Evolutionary conservation across 2,329 filamentous ascomycete genomes (phyloP).

Genomic region (Botryosphaeria agaves): DNA sequence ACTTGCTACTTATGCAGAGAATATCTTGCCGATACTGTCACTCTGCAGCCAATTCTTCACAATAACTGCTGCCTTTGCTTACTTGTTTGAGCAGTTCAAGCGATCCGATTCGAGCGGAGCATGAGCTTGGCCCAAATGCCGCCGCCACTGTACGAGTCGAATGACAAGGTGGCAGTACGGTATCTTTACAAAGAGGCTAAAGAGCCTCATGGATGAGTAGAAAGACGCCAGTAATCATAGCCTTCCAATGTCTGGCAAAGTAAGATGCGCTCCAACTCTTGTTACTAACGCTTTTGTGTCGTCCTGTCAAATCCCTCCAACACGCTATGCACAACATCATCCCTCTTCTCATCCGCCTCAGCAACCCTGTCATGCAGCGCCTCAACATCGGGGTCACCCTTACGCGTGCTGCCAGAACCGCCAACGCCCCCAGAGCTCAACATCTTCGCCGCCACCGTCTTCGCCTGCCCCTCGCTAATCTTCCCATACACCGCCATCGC

Average conservation of each 20-base stretch:
- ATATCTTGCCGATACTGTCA: too few species aligned
- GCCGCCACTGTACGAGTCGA: too few species aligned
- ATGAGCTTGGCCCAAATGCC: too few species aligned
- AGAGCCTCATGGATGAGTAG: neutral
- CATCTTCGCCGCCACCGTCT: constrained; percentile 39
- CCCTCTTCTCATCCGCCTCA: constrained; percentile 5
- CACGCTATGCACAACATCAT: constrained; percentile 19
- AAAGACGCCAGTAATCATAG: neutral
- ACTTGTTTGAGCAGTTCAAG: too few species aligned
- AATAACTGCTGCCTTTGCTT: too few species aligned
- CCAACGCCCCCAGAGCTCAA: constrained; percentile 3
- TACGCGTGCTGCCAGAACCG: constrained; percentile 5
- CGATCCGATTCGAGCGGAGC: too few species aligned
- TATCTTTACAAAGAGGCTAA: too few species aligned
- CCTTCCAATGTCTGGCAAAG: too few species aligned
- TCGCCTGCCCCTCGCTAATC: constrained; percentile 65
- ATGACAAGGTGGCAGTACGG: too few species aligned
- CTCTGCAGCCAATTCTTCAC: too few species aligned
- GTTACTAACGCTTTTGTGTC: constrained; percentile 13
- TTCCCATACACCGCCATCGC: constrained; percentile 93
- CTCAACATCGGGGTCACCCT: constrained; percentile 2
- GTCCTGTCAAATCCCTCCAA: constrained; percentile 21
- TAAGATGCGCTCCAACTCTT: neutral
- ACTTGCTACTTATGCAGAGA: too few species aligned
- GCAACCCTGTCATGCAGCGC: constrained; percentile 3